A percentile compares a stretch with the other conserved stretches of the same genome.
phyloP scores from a whole-genome alignment of 495 filamentous ascomycete genomes.

The Neurospora sp. region DNA sequence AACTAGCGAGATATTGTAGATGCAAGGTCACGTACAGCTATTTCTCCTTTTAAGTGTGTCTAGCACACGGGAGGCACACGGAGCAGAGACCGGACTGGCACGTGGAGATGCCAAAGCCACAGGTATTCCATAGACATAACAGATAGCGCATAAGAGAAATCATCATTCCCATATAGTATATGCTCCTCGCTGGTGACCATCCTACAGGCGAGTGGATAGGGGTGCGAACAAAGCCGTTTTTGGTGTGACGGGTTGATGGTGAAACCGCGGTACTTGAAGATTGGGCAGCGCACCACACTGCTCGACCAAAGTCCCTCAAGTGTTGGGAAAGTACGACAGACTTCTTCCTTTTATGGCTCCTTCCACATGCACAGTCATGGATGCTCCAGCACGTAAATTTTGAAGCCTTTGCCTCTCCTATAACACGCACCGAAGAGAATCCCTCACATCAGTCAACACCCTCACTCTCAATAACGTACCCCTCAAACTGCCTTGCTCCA shows the following conservation, averaged over 20 bases:
- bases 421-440: neutral
- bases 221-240: neutral
- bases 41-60: neutral
- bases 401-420: neutral
- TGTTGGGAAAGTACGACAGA: neutral
- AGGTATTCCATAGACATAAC: neutral
- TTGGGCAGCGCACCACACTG: neutral
- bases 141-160: neutral
- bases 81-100: neutral
- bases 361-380: neutral
- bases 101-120: neutral
- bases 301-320: neutral
- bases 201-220: neutral
- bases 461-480: slow-evolving; percentile 23
- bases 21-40: neutral
- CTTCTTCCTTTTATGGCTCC: neutral
- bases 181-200: neutral
- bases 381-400: neutral
- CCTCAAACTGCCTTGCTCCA: slow-evolving; percentile 41
- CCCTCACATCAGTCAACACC: neutral
- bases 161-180: neutral
- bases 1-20: neutral
- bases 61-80: neutral
- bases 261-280: neutral
- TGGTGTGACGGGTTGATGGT: neutral